Evolutionary conservation across 495 filamentous ascomycete genomes (phyloP).

Genomic region (Daldinia decipiens): DNA sequence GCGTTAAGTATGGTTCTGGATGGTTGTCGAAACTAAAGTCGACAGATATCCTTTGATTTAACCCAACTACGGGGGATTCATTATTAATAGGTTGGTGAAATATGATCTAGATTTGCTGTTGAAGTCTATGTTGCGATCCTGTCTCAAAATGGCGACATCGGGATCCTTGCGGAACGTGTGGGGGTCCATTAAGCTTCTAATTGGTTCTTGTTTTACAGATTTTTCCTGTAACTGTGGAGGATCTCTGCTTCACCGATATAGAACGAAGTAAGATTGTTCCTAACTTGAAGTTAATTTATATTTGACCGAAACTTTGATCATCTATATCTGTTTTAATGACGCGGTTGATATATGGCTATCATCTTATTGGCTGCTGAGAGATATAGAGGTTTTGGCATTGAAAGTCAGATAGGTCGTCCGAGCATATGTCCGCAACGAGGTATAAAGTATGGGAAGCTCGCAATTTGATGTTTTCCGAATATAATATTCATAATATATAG

Average conservation of each 20-base stretch:
- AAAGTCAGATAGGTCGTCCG: neutral
- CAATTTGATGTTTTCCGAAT: neutral
- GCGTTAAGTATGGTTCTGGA: conserved; percentile 4
- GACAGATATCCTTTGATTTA: neutral
- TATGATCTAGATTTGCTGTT: conserved; percentile 26
- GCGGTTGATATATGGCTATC: neutral
- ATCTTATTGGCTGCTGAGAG: neutral
- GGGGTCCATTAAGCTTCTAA: conserved; percentile 45
- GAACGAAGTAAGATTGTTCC: conserved; percentile 4
- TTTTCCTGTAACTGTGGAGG: conserved; percentile 11
- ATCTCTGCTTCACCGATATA: conserved; percentile 2
- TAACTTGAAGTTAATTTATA: conserved; percentile 4
- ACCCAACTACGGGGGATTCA: conserved; percentile 19
- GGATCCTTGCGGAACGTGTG: conserved; percentile 21
- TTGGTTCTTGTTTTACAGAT: conserved; percentile 23
- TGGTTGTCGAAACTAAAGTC: conserved; percentile 7
- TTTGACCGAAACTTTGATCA: neutral
- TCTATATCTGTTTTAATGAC: neutral
- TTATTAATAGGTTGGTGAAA: conserved; percentile 33
- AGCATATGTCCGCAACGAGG: neutral
- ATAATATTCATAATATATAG: neutral
- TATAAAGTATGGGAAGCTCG: neutral
- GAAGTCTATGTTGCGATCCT: conserved; percentile 32
- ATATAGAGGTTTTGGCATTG: neutral
- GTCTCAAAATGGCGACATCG: conserved; percentile 39